A percentile compares a stretch with the other conserved stretches of the same genome.
These are phyloP conservation scores for Lasiodiplodia hormozganensis DNA, from an alignment of 2,329 filamentous ascomycete species.

Conservation along the genomic window DNA sequence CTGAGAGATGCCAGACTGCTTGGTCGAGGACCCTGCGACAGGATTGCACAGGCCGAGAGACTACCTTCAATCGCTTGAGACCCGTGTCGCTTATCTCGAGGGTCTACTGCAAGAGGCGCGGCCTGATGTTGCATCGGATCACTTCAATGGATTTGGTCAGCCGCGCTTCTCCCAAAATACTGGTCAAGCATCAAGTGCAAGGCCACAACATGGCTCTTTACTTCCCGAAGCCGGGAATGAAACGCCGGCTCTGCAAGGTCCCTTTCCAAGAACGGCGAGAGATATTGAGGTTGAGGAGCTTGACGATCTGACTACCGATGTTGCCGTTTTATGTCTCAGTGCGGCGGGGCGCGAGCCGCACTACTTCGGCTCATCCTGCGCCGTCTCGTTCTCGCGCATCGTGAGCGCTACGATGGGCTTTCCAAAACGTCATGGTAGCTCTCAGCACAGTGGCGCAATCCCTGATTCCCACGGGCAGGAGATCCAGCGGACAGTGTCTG, in stretches of 20 bases:
- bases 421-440: constrained; percentile 17
- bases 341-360: constrained; percentile 46
- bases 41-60: constrained; percentile 42
- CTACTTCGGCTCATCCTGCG: constrained; percentile 48
- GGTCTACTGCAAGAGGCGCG: constrained; percentile 38
- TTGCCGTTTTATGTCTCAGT: constrained; percentile 42
- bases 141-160: constrained; percentile 18
- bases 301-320: constrained; percentile 39
- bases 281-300: constrained; percentile 18
- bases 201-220: background rate
- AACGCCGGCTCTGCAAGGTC: background rate
- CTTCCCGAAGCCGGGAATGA: background rate
- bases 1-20: constrained; percentile 37
- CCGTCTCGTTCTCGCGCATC: constrained; percentile 43
- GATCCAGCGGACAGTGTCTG: background rate
- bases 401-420: constrained; percentile 37
- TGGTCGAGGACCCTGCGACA: constrained; percentile 48
- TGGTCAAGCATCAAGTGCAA: background rate
- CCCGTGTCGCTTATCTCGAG: constrained; percentile 41
- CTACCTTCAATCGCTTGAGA: constrained; percentile 43
- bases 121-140: constrained; percentile 39
- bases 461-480: background rate
- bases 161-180: background rate
- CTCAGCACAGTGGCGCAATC: background rate
- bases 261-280: background rate